Conservation (phyloP, 2,329 filamentous ascomycete species). For the Arthrobotrys pseudoclavata region DNA sequence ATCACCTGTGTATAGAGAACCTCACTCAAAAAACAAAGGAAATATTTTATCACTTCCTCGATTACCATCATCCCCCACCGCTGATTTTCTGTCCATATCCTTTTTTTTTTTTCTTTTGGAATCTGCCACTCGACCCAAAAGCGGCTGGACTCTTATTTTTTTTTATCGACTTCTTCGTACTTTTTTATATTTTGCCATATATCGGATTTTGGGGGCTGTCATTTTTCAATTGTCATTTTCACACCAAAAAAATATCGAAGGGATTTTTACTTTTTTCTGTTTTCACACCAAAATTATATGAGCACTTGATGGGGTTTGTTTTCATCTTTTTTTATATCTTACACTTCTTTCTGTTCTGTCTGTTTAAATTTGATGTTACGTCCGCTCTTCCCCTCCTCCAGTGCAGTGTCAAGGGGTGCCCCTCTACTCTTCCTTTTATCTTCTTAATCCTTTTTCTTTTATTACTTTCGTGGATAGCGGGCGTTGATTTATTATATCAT, state of each 20-base stretch:
- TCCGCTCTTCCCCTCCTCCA: neutral
- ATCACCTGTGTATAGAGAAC: constrained; percentile 54
- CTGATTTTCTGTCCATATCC: constrained; percentile 32
- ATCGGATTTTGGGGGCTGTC: constrained; percentile 40
- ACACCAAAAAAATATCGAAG: constrained; percentile 63
- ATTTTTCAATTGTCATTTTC: constrained; percentile 57
- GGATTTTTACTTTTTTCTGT: constrained; percentile 61
- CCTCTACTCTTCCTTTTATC: constrained; percentile 8
- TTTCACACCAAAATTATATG: constrained; percentile 43
- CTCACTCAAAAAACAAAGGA: constrained; percentile 39
- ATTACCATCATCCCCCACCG: neutral
- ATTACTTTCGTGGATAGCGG: constrained; percentile 47
- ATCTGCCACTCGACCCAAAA: constrained; percentile 30
- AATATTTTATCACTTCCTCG: constrained; percentile 33
- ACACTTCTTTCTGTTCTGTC: constrained; percentile 3
- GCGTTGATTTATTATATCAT: constrained; percentile 39
- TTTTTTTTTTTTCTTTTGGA: constrained; percentile 16
- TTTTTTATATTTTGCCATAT: constrained; percentile 61
- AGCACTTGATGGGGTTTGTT: constrained; percentile 42
- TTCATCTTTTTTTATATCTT: neutral
- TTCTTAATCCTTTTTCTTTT: constrained; percentile 3
- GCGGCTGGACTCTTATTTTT: constrained; percentile 42
- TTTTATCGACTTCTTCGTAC: constrained; percentile 54
- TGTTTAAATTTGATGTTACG: neutral
- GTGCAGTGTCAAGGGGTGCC: neutral